Percentiles rank a stretch among this genome's conserved stretches.
phyloP scores from a whole-genome alignment of 192 early-diverging fungal genomes.

The Coemansia guatemalensis region DNA sequence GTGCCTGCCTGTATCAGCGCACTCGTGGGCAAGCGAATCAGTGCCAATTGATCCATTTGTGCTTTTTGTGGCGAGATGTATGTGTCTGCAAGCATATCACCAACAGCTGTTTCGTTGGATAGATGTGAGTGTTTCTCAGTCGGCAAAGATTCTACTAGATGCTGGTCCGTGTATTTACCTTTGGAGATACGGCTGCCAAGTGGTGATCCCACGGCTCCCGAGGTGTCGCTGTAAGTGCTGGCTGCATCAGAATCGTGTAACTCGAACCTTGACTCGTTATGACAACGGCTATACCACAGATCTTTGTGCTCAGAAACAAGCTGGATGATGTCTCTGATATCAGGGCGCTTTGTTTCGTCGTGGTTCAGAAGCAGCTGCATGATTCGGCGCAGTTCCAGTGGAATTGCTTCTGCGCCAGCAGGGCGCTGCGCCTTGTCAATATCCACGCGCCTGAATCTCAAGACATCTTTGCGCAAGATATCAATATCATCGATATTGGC shows the following conservation, averaged over 20 bases:
- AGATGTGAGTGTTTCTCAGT: not conserved
- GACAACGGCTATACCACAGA: slow-evolving; percentile 36
- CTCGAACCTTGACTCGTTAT: slow-evolving; percentile 38
- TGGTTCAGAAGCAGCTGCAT: slow-evolving; percentile 44
- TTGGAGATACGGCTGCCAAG: too few relatives aligned
- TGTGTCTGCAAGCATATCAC: not conserved
- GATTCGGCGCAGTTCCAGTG: slow-evolving; percentile 30
- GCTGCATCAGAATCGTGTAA: slow-evolving; percentile 35
- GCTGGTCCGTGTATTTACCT: too few relatives aligned
- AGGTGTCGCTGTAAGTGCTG: not conserved
- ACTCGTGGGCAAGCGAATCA: slow-evolving; percentile 9
- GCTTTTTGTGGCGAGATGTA: not conserved
- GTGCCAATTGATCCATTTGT: slow-evolving; percentile 3
- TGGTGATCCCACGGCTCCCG: not conserved
- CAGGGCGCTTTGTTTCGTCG: slow-evolving; percentile 40
- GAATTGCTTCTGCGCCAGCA: slow-evolving; percentile 24
- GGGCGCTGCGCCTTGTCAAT: slow-evolving; percentile 26
- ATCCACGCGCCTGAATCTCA: slow-evolving; percentile 56
- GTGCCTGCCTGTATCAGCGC: not conserved
- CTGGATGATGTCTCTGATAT: slow-evolving; percentile 33
- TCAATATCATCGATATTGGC: slow-evolving; percentile 88
- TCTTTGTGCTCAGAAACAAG: slow-evolving; percentile 25
- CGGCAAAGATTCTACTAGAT: too few relatives aligned
- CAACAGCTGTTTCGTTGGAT: not conserved
- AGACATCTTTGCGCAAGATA: slow-evolving; percentile 74